Base-by-base conservation (phyloP, 1,284 basidiomycete genomes). In the Meira miltonrushii region DNA sequence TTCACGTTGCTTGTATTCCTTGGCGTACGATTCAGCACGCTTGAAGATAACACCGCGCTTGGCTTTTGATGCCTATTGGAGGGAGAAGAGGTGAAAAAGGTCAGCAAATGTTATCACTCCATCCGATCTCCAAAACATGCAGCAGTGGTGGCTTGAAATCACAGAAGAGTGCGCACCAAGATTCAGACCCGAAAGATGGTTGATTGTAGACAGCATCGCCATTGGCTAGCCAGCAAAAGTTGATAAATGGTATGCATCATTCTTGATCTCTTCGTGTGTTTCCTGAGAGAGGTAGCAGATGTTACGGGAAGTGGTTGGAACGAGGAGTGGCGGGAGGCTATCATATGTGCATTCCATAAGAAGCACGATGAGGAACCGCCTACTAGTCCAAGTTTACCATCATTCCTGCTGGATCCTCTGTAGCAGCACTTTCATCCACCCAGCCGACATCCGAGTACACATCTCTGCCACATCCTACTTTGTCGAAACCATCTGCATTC, bases 1-100 rank as follows among this genome's bases (percentile, higher is more conserved):
- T 86, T 99, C 95, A 82, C 88, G 87, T 64, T 84, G 71, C 62
- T 88, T 82, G 82, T 97, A 97, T 83, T 97, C 94, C 85, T 96
- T 95, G 74, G 96, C 92, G 82, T 97, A 97, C 71, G 89, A 83
- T 82, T 98, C 95, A 57, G 95, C 94, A 65, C 95, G 90, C 88
- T 98, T 98, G 88, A 98, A 98, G 84, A 97, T 87, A 80, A 96
- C 88, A 82, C 89, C 89, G 82, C 95, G 88, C 85, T 94, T 93
- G 66, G 90, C 87, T 80, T 88, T 88, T 75, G 85, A 83, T 57
- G 88, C 88, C 93, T 96, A 78, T 58, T 67, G 39, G 9, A 33
- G 21, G 23, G 50, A 21, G 40, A 33, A 33, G 28, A 33, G 3
- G 28, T 33, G 49, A 43, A n/a, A 23, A 13, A 19, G 28, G 15